Evolutionary conservation across 176 grass and related monocot species (phyloP), one percentile per base, ranked within the genome.

Genomic region (Carex cristatella): DNA sequence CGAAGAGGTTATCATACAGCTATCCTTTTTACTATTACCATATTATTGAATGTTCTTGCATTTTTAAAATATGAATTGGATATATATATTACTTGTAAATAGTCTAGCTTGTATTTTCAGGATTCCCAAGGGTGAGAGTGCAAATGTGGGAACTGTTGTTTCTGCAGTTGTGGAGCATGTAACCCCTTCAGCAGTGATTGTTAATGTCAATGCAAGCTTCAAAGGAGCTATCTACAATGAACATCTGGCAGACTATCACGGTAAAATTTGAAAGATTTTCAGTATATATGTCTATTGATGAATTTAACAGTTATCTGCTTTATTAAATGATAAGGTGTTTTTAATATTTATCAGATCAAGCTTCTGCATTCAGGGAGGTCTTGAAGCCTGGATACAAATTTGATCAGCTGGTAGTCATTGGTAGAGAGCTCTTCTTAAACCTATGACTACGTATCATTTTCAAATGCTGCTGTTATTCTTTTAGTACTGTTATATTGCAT

Each of bases 321-420:
- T 75, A 75, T 77, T 33, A 27, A 77, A 9, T 77, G 28, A 9
- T 65, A 46, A 54, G 53, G 49, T 67, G 61, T 31, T 23, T 57
- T 28, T 89, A 54, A 72, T 81, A 63, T 81, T 86, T 60, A 85
- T 81, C 69, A 98, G 95, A 81, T 77, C 95, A 98, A 91, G 93
- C 87, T 83, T 70, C 86, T 90, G 83, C 88, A 33, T 84, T 94
- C 79, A 98, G 85, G 88, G 89, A 92, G 74, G 81, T 93, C 69
- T 86, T 98, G 91, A 98, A 88, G 84, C 91, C 95, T 90, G 93
- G 95, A 49, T 81, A 93, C 55, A 86, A 98, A 77, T 98, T 98
- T 84, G 89, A 92, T 63, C 79, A 92, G 71, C 89, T 98, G 80
- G 79, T 93, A 87, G 93, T 95, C 88, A 87, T 98, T 3, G 93